A percentile compares a stretch with the other conserved stretches of the same genome.
These are phyloP conservation scores for Rhizopogon salebrosus DNA, from an alignment of 768 basidiomycete species.

Conservation along the genomic window DNA sequence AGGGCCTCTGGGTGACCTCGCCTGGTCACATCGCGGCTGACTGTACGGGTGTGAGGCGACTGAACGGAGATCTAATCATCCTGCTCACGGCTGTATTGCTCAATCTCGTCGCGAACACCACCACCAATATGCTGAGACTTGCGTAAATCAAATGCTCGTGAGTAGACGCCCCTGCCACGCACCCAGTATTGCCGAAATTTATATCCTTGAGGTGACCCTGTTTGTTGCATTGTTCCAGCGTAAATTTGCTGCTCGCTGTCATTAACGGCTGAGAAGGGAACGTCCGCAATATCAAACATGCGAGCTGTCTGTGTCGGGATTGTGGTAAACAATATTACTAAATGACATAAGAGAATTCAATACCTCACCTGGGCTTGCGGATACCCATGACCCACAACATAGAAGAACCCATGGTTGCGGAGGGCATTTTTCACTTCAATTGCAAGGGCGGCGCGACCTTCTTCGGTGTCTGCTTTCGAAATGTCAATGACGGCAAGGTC, in stretches of 20 bases:
- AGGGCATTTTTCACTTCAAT: constrained; percentile 43
- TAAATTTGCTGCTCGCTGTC: constrained; percentile 39
- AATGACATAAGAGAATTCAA: not conserved
- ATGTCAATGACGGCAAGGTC: constrained; percentile 52
- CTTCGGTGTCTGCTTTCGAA: constrained; percentile 32
- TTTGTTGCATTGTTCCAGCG: constrained; percentile 34
- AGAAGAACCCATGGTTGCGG: constrained; percentile 37
- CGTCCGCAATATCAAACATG: constrained; percentile 45
- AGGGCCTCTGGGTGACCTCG: constrained; percentile 45
- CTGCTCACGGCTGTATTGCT: constrained; percentile 54
- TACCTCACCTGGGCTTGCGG: constrained; percentile 29
- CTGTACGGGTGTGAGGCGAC: constrained; percentile 22
- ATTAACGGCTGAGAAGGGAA: constrained; percentile 37
- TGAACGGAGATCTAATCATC: not conserved
- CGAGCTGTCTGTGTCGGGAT: constrained; percentile 32
- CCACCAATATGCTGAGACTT: constrained; percentile 47
- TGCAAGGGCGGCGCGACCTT: constrained; percentile 34
- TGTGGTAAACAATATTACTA: not conserved
- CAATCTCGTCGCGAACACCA: constrained; percentile 58
- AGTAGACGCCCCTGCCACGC: not conserved
- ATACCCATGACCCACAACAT: constrained; percentile 34
- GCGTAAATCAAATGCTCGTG: not conserved
- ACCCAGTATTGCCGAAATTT: constrained; percentile 48
- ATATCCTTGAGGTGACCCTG: constrained; percentile 48
- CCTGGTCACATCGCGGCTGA: constrained; percentile 44